Conservation (phyloP, 805 yeast species). For the Naumovozyma dairenensis region DNA sequence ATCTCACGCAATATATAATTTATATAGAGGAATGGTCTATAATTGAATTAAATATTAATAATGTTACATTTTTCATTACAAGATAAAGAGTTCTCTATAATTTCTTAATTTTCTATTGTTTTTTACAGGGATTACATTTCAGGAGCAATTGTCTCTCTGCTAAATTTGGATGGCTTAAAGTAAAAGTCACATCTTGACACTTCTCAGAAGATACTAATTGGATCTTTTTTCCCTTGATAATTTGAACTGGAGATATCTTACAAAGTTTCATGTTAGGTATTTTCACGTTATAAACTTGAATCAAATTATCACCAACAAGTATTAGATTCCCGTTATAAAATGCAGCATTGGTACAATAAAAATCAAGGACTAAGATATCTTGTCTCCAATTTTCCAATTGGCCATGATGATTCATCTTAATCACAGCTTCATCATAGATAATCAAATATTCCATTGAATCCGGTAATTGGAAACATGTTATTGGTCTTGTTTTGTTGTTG, state of each 20-base stretch:
- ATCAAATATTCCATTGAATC: slow-evolving; percentile 46
- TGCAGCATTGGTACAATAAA: slow-evolving; percentile 33
- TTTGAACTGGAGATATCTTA: slow-evolving; percentile 46
- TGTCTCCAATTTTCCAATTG: slow-evolving; percentile 35
- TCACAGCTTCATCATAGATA: slow-evolving; percentile 62
- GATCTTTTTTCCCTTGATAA: slow-evolving; percentile 63
- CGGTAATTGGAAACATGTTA: slow-evolving; percentile 54
- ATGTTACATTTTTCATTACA: no score
- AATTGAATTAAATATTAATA: no score
- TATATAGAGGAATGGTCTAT: no score
- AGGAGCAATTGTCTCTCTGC: slow-evolving; percentile 51
- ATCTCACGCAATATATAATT: no score
- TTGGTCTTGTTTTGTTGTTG: slow-evolving; percentile 35
- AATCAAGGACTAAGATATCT: slow-evolving; percentile 35
- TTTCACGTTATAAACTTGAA: slow-evolving; percentile 55
- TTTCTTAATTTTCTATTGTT: no score
- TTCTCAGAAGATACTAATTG: slow-evolving; percentile 31
- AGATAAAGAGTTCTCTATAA: no score
- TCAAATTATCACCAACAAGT: slow-evolving; percentile 51
- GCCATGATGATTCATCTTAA: slow-evolving; percentile 53
- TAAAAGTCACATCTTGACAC: slow-evolving; percentile 30
- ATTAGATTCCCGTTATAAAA: slow-evolving; percentile 40
- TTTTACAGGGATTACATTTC: no score
- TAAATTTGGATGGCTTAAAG: slow-evolving; percentile 56
- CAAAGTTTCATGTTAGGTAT: slow-evolving; percentile 17